Conservation (phyloP, 1,139 yeast genomes). For the Candida sanyaensis region DNA sequence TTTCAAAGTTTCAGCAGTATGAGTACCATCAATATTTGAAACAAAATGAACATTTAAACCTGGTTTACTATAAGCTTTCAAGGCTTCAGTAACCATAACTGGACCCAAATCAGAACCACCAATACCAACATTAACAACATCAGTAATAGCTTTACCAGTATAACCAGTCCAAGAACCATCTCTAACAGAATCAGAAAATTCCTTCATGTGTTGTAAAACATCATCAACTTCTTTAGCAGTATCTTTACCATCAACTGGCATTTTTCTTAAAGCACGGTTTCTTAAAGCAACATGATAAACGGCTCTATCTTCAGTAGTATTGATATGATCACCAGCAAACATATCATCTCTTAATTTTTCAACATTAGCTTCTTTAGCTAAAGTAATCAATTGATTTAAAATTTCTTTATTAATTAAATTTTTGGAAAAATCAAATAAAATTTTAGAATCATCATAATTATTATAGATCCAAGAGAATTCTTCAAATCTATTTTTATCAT, state of each 20-base stretch:
- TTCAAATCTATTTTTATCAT: constrained; percentile 72
- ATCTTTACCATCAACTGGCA: constrained; percentile 87
- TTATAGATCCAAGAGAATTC: constrained; percentile 76
- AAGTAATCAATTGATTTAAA: constrained; percentile 60
- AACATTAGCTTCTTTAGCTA: constrained; percentile 90
- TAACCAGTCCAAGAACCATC: constrained; percentile 96
- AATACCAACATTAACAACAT: constrained; percentile 95
- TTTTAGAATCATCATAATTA: constrained; percentile 84
- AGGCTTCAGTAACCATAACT: constrained; percentile 98
- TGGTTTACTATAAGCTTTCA: constrained; percentile 81
- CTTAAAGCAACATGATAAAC: constrained; percentile 96
- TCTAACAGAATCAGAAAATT: constrained; percentile 85
- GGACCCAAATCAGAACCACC: constrained; percentile 99
- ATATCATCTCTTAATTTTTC: constrained; percentile 85
- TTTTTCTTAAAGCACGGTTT: constrained; percentile 79
- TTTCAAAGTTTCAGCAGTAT: constrained; percentile 86
- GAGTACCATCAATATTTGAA: constrained; percentile 98
- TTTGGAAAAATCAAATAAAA: constrained; percentile 92
- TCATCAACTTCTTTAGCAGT: constrained; percentile 89
- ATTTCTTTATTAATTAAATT: constrained; percentile 88
- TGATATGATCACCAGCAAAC: constrained; percentile 92
- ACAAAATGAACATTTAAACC: constrained; percentile 87
- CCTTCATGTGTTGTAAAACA: constrained; percentile 94
- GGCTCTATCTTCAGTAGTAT: constrained; percentile 94
- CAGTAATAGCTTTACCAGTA: constrained; percentile 91